phyloP scores from a whole-genome alignment of 495 filamentous ascomycete species.

The Cudoniella acicularis region DNA sequence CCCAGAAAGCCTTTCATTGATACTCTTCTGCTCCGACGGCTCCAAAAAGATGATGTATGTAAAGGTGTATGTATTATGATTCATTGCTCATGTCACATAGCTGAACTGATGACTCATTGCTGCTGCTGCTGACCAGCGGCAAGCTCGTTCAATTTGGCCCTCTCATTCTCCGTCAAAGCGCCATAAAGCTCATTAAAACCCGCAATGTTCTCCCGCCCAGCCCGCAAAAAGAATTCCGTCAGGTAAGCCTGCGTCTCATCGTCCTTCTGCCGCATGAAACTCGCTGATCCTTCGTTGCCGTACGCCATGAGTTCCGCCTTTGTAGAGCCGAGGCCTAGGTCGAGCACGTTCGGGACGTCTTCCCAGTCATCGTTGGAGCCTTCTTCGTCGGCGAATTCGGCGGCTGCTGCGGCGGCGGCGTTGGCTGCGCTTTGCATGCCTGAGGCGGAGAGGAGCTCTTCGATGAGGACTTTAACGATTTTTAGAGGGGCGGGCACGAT shows the following conservation, averaged over 20 bases:
- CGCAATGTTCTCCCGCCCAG: constrained; percentile 59
- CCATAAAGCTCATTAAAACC: constrained; percentile 73
- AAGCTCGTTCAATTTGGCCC: constrained; percentile 56
- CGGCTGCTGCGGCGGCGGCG: constrained; percentile 52
- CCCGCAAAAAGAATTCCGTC: constrained; percentile 72
- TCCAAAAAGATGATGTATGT: too few relatives aligned
- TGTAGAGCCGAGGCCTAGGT: constrained; percentile 62
- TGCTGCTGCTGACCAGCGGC: constrained; percentile 8
- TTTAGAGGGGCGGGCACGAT: constrained; percentile 83
- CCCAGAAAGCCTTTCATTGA: too few relatives aligned
- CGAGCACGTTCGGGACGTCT: constrained; percentile 71
- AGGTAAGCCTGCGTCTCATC: constrained; percentile 89
- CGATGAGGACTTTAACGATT: constrained; percentile 91
- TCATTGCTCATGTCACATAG: too few relatives aligned
- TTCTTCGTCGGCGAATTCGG: constrained; percentile 52
- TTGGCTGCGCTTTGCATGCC: constrained; percentile 35
- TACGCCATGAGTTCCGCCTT: constrained; percentile 78
- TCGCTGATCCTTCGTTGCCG: constrained; percentile 53
- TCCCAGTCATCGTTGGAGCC: constrained; percentile 84
- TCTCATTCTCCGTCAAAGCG: constrained; percentile 67
- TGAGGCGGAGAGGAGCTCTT: constrained; percentile 72
- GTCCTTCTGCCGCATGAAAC: constrained; percentile 66
- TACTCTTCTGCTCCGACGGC: too few relatives aligned
- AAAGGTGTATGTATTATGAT: too few relatives aligned
- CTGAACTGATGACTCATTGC: too few relatives aligned